A percentile compares a stretch with the other conserved stretches of the same genome.
Conservation (phyloP, 352 stramenopile species). For the Globisporangium nodosum region DNA sequence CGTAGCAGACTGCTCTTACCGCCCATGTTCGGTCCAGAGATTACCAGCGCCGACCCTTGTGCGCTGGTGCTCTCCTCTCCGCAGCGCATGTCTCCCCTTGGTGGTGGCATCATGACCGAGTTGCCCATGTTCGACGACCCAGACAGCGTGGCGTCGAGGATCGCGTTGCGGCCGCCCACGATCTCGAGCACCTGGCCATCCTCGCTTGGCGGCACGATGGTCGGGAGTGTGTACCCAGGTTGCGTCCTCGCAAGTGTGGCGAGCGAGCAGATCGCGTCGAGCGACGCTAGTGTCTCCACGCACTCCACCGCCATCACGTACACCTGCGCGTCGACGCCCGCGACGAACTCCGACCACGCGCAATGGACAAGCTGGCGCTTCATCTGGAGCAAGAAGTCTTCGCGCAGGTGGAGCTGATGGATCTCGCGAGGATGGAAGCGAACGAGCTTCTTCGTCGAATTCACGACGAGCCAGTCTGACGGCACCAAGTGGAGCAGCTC, state of each 20-base stretch:
- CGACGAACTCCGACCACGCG: background rate
- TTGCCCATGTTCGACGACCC: background rate
- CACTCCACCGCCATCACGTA: background rate
- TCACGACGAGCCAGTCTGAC: conserved; percentile 35
- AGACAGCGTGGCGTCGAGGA: background rate
- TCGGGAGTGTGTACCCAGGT: background rate
- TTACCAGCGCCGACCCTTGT: conserved; percentile 18
- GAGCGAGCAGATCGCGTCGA: background rate
- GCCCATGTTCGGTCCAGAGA: conserved; percentile 84
- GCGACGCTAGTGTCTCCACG: background rate
- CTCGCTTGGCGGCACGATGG: background rate
- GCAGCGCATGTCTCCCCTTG: no score
- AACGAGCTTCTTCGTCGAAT: conserved; percentile 36
- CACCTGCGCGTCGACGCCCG: background rate
- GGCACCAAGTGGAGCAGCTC: conserved; percentile 18
- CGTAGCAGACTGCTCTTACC: conserved; percentile 73
- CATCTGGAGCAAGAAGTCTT: conserved; percentile 25
- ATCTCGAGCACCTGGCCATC: background rate
- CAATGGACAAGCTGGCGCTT: conserved; percentile 25
- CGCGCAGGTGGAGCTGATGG: conserved; percentile 24
- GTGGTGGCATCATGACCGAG: background rate
- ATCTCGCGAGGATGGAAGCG: conserved; percentile 36
- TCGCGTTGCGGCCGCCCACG: background rate
- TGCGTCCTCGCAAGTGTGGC: background rate
- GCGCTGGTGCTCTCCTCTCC: background rate